Base-by-base conservation (phyloP, 345 rosid genomes). In the Eutrema yunnanense region DNA sequence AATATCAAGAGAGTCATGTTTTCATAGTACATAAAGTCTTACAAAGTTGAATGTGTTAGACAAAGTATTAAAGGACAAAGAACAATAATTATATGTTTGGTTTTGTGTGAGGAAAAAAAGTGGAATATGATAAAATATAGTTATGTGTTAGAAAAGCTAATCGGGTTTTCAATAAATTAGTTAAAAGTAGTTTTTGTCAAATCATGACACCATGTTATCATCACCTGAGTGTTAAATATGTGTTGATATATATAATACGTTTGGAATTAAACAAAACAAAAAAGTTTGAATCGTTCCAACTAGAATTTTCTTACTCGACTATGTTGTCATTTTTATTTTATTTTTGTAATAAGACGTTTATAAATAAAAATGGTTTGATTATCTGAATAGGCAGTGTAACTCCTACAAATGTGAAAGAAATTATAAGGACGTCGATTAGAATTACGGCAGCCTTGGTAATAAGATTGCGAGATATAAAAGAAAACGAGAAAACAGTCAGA, bases 141-240 rank as follows among this genome's bases (percentile, higher is more conserved):
- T 4, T 38, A 8, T 38, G 42, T 52, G 33, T 8, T 8, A 37
- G 49, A 61, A 41, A 43, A 48, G 61, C 53, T 62, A 34, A 10
- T 62, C 37, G 33, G 19, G 71, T 22, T 73, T 49, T 38, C 14
- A 64, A 55, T 64, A 55, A 46, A 36, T 37, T 3, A 65, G 42
- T 12, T 37, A 37, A 73, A 32, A 55, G 65, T 22, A 1, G 13
- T 5, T 3, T 19, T 55, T 43, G 32, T 8, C 61, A 74, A 57
- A 58, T 74, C 37, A 74, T 66, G 72, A 65, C 67, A 73, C 61
- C 72, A 65, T 65, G 66, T 73, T 73, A 38, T 32, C 72, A 9
- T 65, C 19, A 38, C 37, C 66, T 49, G 56, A 16, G 26, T 16
- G 2, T 60, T 30, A 55, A 14, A 57, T 56, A 0, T 56, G 11